These are phyloP conservation scores for Abortiporus biennis DNA, from an alignment of 1,284 basidiomycete genomes.

Conservation along the genomic window DNA sequence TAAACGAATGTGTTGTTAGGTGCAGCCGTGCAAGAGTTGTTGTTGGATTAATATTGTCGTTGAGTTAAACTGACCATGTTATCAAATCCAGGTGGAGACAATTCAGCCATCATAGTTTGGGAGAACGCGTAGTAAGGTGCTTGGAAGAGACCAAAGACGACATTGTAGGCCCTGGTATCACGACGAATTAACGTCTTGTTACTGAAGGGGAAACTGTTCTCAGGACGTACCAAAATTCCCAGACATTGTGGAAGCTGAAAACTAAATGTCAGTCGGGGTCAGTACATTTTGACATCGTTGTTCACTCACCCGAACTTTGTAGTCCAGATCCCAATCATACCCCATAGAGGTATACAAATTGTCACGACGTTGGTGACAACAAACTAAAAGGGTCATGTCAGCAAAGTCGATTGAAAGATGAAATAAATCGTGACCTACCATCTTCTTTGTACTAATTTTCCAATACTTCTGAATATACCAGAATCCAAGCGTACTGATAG, in stretches of 20 bases:
- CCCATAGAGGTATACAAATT: slow-evolving; percentile 78
- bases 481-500: slow-evolving; percentile 61
- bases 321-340: slow-evolving; percentile 84
- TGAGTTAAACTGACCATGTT: slow-evolving; percentile 62
- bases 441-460: slow-evolving; percentile 72
- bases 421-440: slow-evolving; percentile 38
- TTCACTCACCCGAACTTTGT: slow-evolving; percentile 57
- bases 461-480: slow-evolving; percentile 79
- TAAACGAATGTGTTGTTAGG: slow-evolving; percentile 21
- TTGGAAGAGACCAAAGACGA: slow-evolving; percentile 80
- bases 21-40: too few relatives aligned
- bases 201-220: not conserved
- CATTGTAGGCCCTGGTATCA: slow-evolving; percentile 59
- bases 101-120: slow-evolving; percentile 85
- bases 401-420: not conserved
- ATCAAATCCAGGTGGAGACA: slow-evolving; percentile 77
- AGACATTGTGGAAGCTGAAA: slow-evolving; percentile 68
- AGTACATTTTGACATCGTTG: slow-evolving; percentile 5
- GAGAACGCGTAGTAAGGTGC: slow-evolving; percentile 84
- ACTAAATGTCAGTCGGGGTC: slow-evolving; percentile 11
- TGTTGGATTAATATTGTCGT: too few relatives aligned
- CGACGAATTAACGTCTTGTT: not conserved
- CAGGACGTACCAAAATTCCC: slow-evolving; percentile 71
- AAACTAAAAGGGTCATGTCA: slow-evolving; percentile 39
- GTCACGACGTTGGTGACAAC: slow-evolving; percentile 72